phyloP scores from a whole-genome alignment of 805 yeast genomes.

The Candida nitratophila region DNA sequence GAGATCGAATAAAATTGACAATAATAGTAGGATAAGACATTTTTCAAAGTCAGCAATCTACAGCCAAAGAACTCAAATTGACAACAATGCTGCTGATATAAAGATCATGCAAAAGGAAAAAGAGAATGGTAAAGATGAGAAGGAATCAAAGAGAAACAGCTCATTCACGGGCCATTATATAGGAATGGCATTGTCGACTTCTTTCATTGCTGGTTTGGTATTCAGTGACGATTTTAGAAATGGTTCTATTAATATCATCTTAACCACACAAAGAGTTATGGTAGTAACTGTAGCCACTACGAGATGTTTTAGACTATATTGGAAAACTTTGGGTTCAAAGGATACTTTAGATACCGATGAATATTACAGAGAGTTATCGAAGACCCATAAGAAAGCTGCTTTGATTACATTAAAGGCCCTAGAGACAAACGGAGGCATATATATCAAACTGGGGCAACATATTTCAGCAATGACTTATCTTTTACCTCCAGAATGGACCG shows the following conservation, averaged over 20 bases:
- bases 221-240: constrained; percentile 30
- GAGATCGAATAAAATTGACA: too few species aligned
- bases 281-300: constrained; percentile 64
- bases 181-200: constrained; percentile 12
- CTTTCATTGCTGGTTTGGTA: constrained; percentile 7
- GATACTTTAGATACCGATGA: constrained; percentile 38
- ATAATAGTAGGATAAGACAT: too few species aligned
- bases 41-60: too few species aligned
- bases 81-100: too few species aligned
- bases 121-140: not conserved
- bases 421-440: constrained; percentile 84
- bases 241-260: constrained; percentile 25
- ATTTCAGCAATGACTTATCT: constrained; percentile 86
- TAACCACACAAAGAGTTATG: constrained; percentile 44
- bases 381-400: constrained; percentile 75
- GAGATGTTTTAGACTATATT: constrained; percentile 67
- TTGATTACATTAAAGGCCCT: constrained; percentile 69
- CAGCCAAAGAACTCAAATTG: too few species aligned
- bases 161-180: constrained; percentile 12
- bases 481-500: constrained; percentile 91
- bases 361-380: constrained; percentile 44
- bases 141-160: not conserved
- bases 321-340: constrained; percentile 37
- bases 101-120: too few species aligned
- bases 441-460: constrained; percentile 93